Evolutionary conservation across 176 grass and related monocot species (phyloP).

Genomic region (Luzula sylvatica): DNA sequence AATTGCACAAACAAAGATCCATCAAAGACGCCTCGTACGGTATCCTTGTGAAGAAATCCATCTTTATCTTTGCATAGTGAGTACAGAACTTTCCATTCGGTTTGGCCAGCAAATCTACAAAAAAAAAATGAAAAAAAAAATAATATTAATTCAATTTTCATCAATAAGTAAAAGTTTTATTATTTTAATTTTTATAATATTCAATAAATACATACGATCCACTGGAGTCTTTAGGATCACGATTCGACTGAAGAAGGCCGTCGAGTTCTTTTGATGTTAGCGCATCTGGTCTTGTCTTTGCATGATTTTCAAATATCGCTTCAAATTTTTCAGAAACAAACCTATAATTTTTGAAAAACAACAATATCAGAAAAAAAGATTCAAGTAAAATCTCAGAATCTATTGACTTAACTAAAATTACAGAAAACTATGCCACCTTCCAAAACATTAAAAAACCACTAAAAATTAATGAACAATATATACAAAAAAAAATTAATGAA

Average conservation of each 20-base stretch:
- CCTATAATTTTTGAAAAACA: not conserved
- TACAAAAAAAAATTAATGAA: not conserved
- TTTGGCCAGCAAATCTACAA: conserved; percentile 13
- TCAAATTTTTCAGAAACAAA: conserved; percentile 47
- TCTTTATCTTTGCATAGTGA: conserved; percentile 37
- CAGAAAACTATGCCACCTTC: no score
- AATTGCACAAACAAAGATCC: conserved; percentile 43
- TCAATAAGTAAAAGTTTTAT: not conserved
- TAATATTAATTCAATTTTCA: not conserved
- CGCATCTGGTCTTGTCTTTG: conserved; percentile 33
- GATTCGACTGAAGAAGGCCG: conserved; percentile 45
- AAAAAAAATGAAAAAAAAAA: not conserved
- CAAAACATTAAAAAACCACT: no score
- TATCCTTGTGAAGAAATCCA: conserved; percentile 53
- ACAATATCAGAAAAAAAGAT: no score
- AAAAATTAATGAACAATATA: no score
- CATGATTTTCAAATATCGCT: conserved; percentile 58
- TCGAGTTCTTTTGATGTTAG: conserved; percentile 37
- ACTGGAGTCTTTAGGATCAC: conserved; percentile 26
- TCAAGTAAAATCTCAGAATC: not conserved
- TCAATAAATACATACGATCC: conserved; percentile 30
- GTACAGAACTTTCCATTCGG: conserved; percentile 42
- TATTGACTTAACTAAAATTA: no score
- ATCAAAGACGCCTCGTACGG: conserved; percentile 37
- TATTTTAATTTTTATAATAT: not conserved